These are phyloP conservation scores for Gynostemma pentaphyllum DNA, from an alignment of 306 rosid species.

Conservation along the genomic window DNA sequence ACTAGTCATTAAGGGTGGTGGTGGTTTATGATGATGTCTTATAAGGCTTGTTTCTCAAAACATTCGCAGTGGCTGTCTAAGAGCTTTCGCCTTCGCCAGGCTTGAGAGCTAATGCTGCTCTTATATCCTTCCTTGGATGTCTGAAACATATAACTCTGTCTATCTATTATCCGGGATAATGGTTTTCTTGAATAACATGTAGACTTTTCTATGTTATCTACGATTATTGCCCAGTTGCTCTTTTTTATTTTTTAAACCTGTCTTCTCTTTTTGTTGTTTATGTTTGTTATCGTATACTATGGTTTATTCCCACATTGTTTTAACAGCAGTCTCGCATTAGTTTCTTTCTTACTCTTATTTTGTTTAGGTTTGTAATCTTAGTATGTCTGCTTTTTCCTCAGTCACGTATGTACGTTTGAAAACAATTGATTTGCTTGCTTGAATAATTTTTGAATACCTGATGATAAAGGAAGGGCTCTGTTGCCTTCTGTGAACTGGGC, in stretches of 20 bases:
- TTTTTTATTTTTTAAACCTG: not conserved
- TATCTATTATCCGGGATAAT: not conserved
- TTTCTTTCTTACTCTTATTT: not conserved
- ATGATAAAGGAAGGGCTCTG: constrained; percentile 34
- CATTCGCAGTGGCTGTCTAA: not conserved
- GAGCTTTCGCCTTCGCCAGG: constrained; percentile 8
- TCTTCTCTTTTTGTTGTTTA: not conserved
- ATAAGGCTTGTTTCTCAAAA: not conserved
- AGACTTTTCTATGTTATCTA: not conserved
- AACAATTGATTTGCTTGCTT: not conserved
- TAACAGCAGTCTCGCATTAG: not conserved
- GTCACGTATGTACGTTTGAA: too few species aligned
- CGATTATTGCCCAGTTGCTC: not conserved
- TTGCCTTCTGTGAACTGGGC: constrained; percentile 33
- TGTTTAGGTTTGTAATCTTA: too few species aligned
- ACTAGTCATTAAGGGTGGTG: too few species aligned
- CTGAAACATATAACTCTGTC: not conserved
- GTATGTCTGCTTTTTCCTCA: not conserved
- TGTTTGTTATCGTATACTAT: not conserved
- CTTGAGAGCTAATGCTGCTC: constrained; percentile 1
- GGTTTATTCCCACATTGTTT: not conserved
- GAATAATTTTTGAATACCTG: constrained; percentile 12
- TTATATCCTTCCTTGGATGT: constrained; percentile 2
- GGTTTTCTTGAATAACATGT: not conserved
- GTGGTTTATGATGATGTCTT: not conserved